Base-by-base conservation (phyloP, 2,329 filamentous ascomycete genomes). In the Sporothrix inflata region DNA sequence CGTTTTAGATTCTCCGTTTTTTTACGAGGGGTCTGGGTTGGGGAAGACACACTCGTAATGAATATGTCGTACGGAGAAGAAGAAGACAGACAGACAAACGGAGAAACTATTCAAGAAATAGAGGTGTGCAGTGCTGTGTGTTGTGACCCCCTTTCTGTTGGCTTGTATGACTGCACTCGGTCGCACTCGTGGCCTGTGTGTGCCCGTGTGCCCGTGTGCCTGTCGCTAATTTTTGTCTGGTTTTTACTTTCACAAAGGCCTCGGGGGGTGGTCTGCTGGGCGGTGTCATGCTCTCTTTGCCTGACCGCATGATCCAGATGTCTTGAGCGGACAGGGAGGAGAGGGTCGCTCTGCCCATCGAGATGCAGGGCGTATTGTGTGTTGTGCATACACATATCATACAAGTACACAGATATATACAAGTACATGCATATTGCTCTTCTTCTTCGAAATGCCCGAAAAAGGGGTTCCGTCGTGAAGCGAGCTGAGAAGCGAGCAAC, bases 401-500 rank as follows among this genome's bases (percentile, higher is more conserved):
- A 4, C 21, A 38, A 12, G 24, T n/a, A 30, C 63, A 8, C 12
- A 19, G 4, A 6, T 47, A 49, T 34, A 34, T 6, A 34, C 30
- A 19, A 19, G 61, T 47, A 49, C 40, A 19, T 27, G 30, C 47
- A 55, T 55, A 38, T 69, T 42, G 66, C 51, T 45, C 42, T 45
- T 11, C 24, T 14, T 47, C 40, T 38, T 38, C 49, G 42, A 66
- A 30, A 66, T 66, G 42, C 42, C 63, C 42, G 63, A 66, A 49
- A 34, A 66, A 49, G 63, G 63, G 42, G 63, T 30, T 47, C n/a
- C 63, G 63, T 49, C 27, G 16, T 38, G 65, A 68, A 40, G 65
- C 65, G 65, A 68, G 65, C 47, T 51, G 65, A 53, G 42, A 53
- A 53, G 65, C 65, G 47, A 68, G 30, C n/a, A 40, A 47, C 47